phyloP scores from a whole-genome alignment of 2,329 filamentous ascomycete species.

The Aureobasidium sp. region DNA sequence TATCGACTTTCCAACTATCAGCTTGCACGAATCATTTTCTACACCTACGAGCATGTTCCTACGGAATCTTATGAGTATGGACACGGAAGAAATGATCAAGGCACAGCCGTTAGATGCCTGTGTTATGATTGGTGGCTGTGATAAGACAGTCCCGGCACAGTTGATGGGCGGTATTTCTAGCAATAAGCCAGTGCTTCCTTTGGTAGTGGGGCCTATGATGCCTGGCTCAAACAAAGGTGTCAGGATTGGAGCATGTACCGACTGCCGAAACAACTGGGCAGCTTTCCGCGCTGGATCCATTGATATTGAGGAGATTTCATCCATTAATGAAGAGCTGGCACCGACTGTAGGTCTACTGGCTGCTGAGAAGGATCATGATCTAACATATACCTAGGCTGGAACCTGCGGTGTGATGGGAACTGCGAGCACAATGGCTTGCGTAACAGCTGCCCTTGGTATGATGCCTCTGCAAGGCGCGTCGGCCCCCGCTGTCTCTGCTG shows the following conservation, averaged over 20 bases:
- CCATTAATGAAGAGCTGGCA: slow-evolving; percentile 65
- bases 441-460: slow-evolving; percentile 46
- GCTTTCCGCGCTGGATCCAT: slow-evolving; percentile 58
- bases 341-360: slow-evolving; percentile 59
- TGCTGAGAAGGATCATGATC: no score
- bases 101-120: slow-evolving; percentile 65
- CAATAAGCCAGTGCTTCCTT: slow-evolving; percentile 62
- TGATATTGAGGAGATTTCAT: slow-evolving; percentile 64
- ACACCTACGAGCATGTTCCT: slow-evolving; percentile 69
- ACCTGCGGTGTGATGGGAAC: slow-evolving; percentile 55
- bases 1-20: slow-evolving; percentile 68
- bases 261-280: slow-evolving; percentile 69
- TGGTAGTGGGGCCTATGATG: slow-evolving; percentile 70
- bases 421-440: slow-evolving; percentile 51
- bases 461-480: slow-evolving; percentile 48
- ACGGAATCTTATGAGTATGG: slow-evolving; percentile 70
- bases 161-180: slow-evolving; percentile 70
- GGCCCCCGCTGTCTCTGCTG: slow-evolving; percentile 48
- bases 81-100: slow-evolving; percentile 70
- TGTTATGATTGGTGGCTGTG: slow-evolving; percentile 63
- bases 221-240: slow-evolving; percentile 59
- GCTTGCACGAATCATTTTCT: slow-evolving; percentile 62
- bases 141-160: slow-evolving; percentile 68
- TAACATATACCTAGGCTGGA: slow-evolving; percentile 27
- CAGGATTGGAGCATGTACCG: slow-evolving; percentile 65